Evolutionary conservation across 768 basidiomycete genomes (phyloP).

Genomic region (Lentinula boryana): DNA sequence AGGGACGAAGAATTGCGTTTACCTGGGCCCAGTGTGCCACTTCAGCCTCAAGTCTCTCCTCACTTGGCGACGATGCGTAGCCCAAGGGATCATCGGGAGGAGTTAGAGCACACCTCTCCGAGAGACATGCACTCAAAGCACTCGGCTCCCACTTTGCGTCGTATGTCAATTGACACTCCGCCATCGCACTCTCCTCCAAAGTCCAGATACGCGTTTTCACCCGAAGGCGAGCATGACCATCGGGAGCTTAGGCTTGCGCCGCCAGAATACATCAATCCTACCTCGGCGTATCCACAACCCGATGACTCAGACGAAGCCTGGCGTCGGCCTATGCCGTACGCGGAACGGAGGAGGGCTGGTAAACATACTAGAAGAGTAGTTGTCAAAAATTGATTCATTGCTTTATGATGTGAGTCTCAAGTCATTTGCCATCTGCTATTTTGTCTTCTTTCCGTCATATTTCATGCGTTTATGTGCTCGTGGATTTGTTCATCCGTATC

Average conservation of each 20-base stretch:
- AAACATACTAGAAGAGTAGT: constrained; percentile 76
- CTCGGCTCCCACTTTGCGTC: neutral
- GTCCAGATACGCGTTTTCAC: neutral
- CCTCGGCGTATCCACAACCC: neutral
- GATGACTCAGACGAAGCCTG: constrained; percentile 66
- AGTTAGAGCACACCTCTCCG: neutral
- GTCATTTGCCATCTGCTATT: neutral
- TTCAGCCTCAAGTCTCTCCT: neutral
- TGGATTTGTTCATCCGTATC: neutral
- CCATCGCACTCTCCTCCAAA: neutral
- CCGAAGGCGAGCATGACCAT: neutral
- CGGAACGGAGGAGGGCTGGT: constrained; percentile 70
- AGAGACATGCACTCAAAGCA: neutral
- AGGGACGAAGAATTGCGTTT: constrained; percentile 14
- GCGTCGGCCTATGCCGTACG: constrained; percentile 67
- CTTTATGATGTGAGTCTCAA: neutral
- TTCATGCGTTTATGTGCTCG: neutral
- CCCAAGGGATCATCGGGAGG: neutral
- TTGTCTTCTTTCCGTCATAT: neutral
- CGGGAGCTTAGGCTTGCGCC: neutral
- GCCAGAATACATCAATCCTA: neutral
- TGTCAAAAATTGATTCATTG: constrained; percentile 34
- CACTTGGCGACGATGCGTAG: neutral
- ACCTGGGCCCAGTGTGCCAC: constrained; percentile 11
- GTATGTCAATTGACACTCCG: neutral